Evolutionary conservation across 805 yeast species (phyloP), one percentile per base, ranked within the genome.

Genomic region (Danielia reshetovae): DNA sequence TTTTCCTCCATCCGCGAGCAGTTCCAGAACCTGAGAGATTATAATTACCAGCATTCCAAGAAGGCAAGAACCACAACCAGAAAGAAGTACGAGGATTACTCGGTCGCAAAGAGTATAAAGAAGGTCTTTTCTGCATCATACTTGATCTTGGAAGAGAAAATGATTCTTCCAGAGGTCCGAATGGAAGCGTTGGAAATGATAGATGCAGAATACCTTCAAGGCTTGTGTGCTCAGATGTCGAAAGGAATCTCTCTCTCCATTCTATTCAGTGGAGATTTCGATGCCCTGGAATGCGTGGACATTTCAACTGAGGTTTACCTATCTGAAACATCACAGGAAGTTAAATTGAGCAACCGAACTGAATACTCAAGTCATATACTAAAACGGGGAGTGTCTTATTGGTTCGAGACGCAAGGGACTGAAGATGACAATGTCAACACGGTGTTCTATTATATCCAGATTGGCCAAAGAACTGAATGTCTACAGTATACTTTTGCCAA

Each of bases 121-220:
- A 52, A 74, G 30, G 75, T 78, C 0, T 57, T 74, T 3, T 57
- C 77, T 8, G 81, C 79, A 0, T 49, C 76, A 0, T 50, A 73
- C 27, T 67, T 74, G 12, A 59, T 74, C 0, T 43, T 82, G 23
- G 94, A 84, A 41, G 74, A 74, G 38, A 58, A 69, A 29, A 62
- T 74, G 19, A 77, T 79, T 76, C 49, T 70, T 1, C 41, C 79
- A 2, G 75, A 77, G 17, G 75, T 75, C 21, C 60, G 87, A 43
- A 44, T 74, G 11, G 75, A 72, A n/a, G 72, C 74, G 0, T 48
- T 81, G 23, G 83, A 81, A 40, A 66, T 69, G 7, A 45, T 74
- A 5, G 73, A 71, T 17, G 37, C 60, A 6, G 54, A 57, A 0
- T 47, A 54, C 0, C 56, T 77, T 30, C 46, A 48, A 13, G 10